Evolutionary conservation across 2,329 filamentous ascomycete species (phyloP).

Genomic region (Fusarium vanettenii): DNA sequence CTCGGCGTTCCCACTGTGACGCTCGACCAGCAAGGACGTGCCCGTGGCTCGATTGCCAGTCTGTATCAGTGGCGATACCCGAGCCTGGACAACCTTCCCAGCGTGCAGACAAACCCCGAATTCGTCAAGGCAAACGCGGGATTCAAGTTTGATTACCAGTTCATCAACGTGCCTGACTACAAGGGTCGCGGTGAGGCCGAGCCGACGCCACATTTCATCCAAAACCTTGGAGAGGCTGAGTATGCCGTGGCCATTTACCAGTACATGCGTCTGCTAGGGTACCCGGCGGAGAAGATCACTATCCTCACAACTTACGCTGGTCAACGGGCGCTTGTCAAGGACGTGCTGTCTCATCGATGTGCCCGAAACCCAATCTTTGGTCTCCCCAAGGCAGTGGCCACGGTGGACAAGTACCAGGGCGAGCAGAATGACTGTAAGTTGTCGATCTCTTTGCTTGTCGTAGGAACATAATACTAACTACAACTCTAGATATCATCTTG

Average conservation of each 20-base stretch:
- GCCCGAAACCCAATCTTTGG: conserved; percentile 87
- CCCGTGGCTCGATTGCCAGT: conserved; percentile 85
- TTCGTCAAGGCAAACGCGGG: conserved; percentile 89
- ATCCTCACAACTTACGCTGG: conserved; percentile 96
- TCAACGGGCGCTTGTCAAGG: conserved; percentile 86
- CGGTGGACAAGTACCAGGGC: conserved; percentile 98
- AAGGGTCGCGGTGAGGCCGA: conserved; percentile 90
- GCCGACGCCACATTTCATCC: conserved; percentile 92
- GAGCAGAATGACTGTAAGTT: conserved; percentile 97
- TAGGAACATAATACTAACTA: conserved; percentile 31
- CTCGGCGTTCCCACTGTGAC: conserved; percentile 91
- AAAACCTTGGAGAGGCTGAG: conserved; percentile 96
- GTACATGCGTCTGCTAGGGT: conserved; percentile 96
- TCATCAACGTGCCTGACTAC: conserved; percentile 95
- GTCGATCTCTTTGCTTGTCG: neutral
- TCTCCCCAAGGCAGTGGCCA: conserved; percentile 88
- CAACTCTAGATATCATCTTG: conserved; percentile 82
- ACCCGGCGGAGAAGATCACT: conserved; percentile 84
- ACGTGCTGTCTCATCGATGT: conserved; percentile 87
- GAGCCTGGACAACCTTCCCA: conserved; percentile 80
- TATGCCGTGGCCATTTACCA: conserved; percentile 96
- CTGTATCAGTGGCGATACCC: conserved; percentile 96
- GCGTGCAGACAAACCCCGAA: conserved; percentile 75
- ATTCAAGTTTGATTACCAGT: conserved; percentile 94
- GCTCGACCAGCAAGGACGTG: conserved; percentile 93